Conservation (phyloP, 176 grass and related monocot genomes). For the Aegilops longissima region DNA sequence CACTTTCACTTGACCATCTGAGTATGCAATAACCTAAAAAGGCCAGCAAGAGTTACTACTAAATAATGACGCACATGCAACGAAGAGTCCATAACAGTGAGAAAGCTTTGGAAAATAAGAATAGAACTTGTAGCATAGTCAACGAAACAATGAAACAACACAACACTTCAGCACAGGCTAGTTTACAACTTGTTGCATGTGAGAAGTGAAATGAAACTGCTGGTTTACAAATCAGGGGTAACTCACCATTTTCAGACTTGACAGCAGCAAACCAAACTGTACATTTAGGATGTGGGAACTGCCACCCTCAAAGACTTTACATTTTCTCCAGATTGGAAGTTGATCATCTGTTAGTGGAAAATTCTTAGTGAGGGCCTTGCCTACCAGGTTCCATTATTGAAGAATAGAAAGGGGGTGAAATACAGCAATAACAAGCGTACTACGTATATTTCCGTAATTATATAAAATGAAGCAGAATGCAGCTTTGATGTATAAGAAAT, state of each 20-base stretch:
- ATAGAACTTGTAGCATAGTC: background rate
- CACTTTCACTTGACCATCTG: conserved; percentile 93
- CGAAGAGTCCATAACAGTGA: conserved; percentile 7
- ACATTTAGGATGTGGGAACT: conserved; percentile 61
- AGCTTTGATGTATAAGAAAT: background rate
- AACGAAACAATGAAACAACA: background rate
- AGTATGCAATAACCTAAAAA: conserved; percentile 79
- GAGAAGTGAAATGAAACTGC: background rate
- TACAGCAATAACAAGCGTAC: background rate
- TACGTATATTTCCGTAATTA: background rate
- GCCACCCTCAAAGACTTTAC: conserved; percentile 68
- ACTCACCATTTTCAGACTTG: conserved; percentile 90
- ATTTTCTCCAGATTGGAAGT: conserved; percentile 71
- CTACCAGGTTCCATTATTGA: background rate
- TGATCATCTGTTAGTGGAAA: conserved; percentile 61
- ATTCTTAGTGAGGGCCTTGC: background rate
- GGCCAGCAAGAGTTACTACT: conserved; percentile 22
- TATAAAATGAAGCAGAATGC: background rate
- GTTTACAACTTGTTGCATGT: conserved; percentile 8
- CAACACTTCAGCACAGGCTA: background rate
- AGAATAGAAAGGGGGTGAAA: conserved; percentile 2
- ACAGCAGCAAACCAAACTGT: conserved; percentile 57
- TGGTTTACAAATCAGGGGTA: conserved; percentile 11
- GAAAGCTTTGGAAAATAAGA: conserved; percentile 22
- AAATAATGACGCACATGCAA: conserved; percentile 12